Evolutionary conservation across 2,329 filamentous ascomycete genomes (phyloP), one percentile per base, ranked within the genome.

Genomic region (Phoma herbarum): DNA sequence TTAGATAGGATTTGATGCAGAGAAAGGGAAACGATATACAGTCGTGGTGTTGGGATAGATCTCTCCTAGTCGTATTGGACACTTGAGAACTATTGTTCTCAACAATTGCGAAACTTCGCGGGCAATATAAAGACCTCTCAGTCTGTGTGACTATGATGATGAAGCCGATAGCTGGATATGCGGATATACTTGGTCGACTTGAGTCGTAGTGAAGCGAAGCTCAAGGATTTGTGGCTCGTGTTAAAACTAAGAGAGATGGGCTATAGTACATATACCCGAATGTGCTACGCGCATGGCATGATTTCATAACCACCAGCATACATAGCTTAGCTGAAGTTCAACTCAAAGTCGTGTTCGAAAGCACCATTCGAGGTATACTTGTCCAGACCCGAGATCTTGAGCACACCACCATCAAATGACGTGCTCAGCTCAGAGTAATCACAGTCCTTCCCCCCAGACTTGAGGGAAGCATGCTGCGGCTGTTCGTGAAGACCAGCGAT

Each of bases 271-370:
- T n/a, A 4, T 11, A 7, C 12, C 11, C 4, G 12, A 33, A 33
- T 11, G 12, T 29, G 42, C 25, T 45, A 10, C 9, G 4, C 23
- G 20, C 14, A 46, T 5, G 10, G 18, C n/a, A 46, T 1, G 2
- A 3, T 10, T 29, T n/a, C 2, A 29, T 6, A 5, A 3, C 3
- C 14, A 29, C 11, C 3, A 10, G 16, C 14, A 11, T 39, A 1
- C 12, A 16, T 4, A 25, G 12, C 14, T 42, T 18, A 54, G 20
- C 43, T 44, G 8, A 61, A 49, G 14, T 25, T 58, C 66, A 88
- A 67, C 12, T 79, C 78, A 85, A 86, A 88, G 59, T 82, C 78
- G 11, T 69, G 61, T 31, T 67, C 75, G 82, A 85, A 90, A 16
- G 85, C 85, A 2, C 86, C 86, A 2, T 69, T 62, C 10, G 64